These are phyloP conservation scores for Arachnomyces sp. DNA, from an alignment of 2,329 filamentous ascomycete genomes.

Conservation along the genomic window DNA sequence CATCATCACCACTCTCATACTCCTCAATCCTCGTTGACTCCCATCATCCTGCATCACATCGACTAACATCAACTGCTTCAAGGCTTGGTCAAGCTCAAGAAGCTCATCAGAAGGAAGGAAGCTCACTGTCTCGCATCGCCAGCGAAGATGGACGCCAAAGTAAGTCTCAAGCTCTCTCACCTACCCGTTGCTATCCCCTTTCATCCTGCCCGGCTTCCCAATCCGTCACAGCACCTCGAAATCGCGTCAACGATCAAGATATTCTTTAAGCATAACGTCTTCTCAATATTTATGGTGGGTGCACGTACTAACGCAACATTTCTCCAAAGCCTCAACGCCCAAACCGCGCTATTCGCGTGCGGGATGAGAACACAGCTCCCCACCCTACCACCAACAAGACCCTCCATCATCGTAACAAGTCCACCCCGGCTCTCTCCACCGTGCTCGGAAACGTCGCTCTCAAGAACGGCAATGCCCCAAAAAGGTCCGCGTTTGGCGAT, in stretches of 20 bases:
- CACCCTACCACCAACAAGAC: conserved; percentile 45
- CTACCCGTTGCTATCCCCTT: neutral
- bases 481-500: conserved; percentile 74
- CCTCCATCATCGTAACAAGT: conserved; percentile 77
- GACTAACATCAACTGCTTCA: too few species aligned
- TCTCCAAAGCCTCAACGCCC: conserved; percentile 60
- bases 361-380: conserved; percentile 62
- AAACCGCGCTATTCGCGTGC: conserved; percentile 50
- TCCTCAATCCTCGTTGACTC: too few species aligned
- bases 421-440: conserved; percentile 55
- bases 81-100: too few species aligned
- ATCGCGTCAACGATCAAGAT: too few species aligned
- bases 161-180: conserved; percentile 19
- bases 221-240: too few species aligned
- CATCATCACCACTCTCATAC: too few species aligned
- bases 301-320: neutral
- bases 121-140: too few species aligned
- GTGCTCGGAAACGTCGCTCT: conserved; percentile 48
- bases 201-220: neutral
- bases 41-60: too few species aligned
- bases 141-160: conserved; percentile 41
- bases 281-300: too few species aligned
- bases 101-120: too few species aligned
- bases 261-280: too few species aligned
- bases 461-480: conserved; percentile 58